A percentile compares a stretch with the other conserved stretches of the same genome.
phyloP scores from a whole-genome alignment of 2,329 filamentous ascomycete species.

The Cladosporium phlei region DNA sequence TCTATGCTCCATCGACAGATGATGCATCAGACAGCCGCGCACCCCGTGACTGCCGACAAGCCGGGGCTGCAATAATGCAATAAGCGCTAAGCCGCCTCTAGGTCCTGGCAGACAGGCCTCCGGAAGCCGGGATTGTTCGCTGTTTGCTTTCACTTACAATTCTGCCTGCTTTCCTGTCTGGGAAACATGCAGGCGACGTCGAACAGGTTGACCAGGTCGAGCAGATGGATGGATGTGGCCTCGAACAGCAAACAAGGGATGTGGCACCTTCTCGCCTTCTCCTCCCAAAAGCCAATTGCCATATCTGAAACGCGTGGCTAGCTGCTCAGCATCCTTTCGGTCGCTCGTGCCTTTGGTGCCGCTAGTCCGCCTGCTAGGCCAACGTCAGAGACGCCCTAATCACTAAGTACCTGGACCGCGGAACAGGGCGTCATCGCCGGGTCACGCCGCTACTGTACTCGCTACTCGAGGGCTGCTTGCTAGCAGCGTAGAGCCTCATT shows the following conservation, averaged over 20 bases:
- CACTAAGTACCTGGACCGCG: too few relatives aligned
- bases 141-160: not conserved
- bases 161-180: too few relatives aligned
- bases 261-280: not conserved
- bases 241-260: not conserved
- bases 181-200: slow-evolving; percentile 9
- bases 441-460: not conserved
- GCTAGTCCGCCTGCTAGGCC: slow-evolving; percentile 9
- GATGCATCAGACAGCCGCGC: too few relatives aligned
- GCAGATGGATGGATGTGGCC: not conserved
- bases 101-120: too few relatives aligned
- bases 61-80: not conserved
- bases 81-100: slow-evolving; percentile 1
- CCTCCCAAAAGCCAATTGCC: not conserved
- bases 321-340: slow-evolving; percentile 10
- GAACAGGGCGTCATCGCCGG: slow-evolving; percentile 7
- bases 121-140: not conserved
- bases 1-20: too few relatives aligned
- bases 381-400: not conserved
- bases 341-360: slow-evolving; percentile 7
- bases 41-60: not conserved
- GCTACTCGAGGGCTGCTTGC: not conserved
- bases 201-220: not conserved
- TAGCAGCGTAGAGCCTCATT: slow-evolving; percentile 4
- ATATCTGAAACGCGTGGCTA: slow-evolving; percentile 14